These are phyloP conservation scores for Hypomyces rosellus DNA, from an alignment of 2,329 filamentous ascomycete species.

Conservation along the genomic window DNA sequence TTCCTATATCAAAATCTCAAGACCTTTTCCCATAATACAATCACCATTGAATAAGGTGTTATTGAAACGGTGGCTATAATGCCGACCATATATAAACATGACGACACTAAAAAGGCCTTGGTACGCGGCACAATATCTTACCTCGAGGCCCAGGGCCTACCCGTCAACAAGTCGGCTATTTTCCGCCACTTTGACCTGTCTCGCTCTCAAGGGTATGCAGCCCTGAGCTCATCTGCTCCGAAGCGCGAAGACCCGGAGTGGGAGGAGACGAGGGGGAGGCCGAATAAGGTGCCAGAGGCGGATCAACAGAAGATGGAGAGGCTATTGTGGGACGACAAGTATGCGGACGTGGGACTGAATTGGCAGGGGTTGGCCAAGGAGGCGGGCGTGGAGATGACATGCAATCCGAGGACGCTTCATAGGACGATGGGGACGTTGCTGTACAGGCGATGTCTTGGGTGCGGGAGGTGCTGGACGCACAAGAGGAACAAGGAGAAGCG, in stretches of 20 bases:
- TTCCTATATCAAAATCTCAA: neutral
- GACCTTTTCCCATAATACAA: too few species aligned
- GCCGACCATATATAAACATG: constrained; percentile 27
- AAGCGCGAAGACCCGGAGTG: constrained; percentile 32
- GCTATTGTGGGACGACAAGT: constrained; percentile 31
- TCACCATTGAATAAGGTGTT: too few species aligned
- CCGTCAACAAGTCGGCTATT: constrained; percentile 34
- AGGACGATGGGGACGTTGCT: constrained; percentile 32
- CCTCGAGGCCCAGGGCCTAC: constrained; percentile 31
- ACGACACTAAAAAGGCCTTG: constrained; percentile 33
- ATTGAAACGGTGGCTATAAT: neutral
- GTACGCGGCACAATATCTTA: constrained; percentile 34
- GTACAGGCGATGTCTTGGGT: constrained; percentile 29
- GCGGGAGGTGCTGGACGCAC: constrained; percentile 24
- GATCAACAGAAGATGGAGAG: constrained; percentile 32
- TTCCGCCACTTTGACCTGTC: constrained; percentile 34
- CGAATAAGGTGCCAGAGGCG: constrained; percentile 27
- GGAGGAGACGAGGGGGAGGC: constrained; percentile 32
- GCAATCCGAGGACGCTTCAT: constrained; percentile 30
- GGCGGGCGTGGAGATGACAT: constrained; percentile 26
- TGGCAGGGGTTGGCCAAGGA: constrained; percentile 28
- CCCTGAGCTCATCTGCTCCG: constrained; percentile 26
- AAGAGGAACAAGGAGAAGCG: constrained; percentile 27
- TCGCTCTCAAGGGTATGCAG: constrained; percentile 32
- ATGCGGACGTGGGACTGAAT: constrained; percentile 26